phyloP scores from a whole-genome alignment of 192 early-diverging fungal species.

The Jimgerdemannia flammicorona region DNA sequence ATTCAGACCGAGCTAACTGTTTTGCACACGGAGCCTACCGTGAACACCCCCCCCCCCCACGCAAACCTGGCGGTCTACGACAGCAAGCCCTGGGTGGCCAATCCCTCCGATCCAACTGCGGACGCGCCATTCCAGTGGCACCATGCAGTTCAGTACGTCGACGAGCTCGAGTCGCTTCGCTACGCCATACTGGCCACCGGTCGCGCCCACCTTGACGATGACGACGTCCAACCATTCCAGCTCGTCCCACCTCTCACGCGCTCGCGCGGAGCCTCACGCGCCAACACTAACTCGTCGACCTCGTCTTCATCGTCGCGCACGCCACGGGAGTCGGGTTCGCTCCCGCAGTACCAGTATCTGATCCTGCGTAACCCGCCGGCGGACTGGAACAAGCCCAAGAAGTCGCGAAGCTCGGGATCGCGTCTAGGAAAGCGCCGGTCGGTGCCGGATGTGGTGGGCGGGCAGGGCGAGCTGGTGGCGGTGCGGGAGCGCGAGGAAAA shows the following conservation, averaged over 20 bases:
- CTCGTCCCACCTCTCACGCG: neutral
- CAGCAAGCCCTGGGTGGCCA: neutral
- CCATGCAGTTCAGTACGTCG: neutral
- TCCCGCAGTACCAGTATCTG: neutral
- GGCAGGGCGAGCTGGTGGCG: too few relatives aligned
- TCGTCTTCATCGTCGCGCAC: neutral
- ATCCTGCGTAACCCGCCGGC: neutral
- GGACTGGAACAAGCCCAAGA: neutral
- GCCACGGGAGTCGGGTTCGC: neutral
- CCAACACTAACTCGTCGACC: neutral
- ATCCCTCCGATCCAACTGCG: neutral
- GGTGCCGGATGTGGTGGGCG: neutral
- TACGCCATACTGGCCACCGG: neutral
- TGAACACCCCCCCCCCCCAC: too few relatives aligned
- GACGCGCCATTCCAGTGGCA: too few relatives aligned
- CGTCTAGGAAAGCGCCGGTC: neutral
- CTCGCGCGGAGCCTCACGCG: too few relatives aligned
- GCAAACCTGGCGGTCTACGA: neutral
- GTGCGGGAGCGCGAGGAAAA: neutral
- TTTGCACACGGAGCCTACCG: too few relatives aligned
- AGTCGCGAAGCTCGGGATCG: neutral
- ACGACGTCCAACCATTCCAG: neutral
- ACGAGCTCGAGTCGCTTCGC: neutral
- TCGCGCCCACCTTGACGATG: neutral
- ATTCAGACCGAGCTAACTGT: too few relatives aligned